Percentiles rank a stretch among this genome's conserved stretches.
phyloP scores from a whole-genome alignment of 257 asterid genomes.

The Gentiana straminea region DNA sequence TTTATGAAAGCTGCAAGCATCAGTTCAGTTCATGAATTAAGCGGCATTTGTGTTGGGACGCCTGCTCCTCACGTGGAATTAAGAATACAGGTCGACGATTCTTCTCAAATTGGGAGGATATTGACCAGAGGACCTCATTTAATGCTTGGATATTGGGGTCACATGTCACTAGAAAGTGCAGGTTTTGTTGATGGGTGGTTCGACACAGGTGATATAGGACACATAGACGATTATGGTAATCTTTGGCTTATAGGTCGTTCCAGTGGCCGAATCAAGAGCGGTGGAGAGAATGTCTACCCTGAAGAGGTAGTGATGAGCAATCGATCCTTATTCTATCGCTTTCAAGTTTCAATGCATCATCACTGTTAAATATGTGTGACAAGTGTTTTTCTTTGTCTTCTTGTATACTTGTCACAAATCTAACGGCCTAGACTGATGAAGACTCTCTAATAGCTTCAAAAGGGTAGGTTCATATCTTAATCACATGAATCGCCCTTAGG shows the following conservation, averaged over 20 bases:
- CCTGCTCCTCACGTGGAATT: constrained; percentile 77
- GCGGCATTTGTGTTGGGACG: constrained; percentile 64
- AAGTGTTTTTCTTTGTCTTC: no score
- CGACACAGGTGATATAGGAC: constrained; percentile 87
- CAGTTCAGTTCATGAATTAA: constrained; percentile 14
- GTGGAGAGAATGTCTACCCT: constrained; percentile 87
- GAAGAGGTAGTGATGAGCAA: constrained; percentile 45
- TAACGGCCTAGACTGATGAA: no score
- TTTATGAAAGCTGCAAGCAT: constrained; percentile 12
- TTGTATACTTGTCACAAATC: no score
- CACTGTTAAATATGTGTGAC: no score
- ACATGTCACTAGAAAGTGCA: constrained; percentile 20
- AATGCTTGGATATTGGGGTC: constrained; percentile 87
- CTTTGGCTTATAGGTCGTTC: constrained; percentile 86
- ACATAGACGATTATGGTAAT: constrained; percentile 53
- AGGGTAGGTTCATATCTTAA: no score
- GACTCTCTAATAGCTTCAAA: no score
- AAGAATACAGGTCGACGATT: constrained; percentile 29
- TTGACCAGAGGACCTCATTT: constrained; percentile 78
- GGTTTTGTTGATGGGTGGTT: constrained; percentile 40
- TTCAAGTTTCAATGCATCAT: neutral
- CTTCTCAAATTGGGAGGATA: constrained; percentile 40
- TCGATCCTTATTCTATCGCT: neutral
- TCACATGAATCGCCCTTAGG: no score
- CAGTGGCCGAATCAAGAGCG: constrained; percentile 76